Percentiles rank a stretch among this genome's conserved stretches.
Conservation (phyloP, 2,329 filamentous ascomycete genomes). For the Hymenoscyphus occultus region DNA sequence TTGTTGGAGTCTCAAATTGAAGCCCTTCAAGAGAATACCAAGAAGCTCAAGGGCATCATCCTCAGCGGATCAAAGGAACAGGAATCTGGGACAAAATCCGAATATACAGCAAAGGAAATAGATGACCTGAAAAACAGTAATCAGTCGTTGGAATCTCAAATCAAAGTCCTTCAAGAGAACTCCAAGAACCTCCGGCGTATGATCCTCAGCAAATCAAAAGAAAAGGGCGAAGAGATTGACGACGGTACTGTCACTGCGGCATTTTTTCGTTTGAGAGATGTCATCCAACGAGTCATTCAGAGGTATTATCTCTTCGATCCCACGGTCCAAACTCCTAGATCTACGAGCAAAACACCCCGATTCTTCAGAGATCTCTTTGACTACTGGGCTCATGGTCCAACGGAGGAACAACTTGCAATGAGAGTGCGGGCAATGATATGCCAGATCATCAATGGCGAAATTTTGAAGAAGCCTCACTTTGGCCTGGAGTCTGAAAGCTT, state of each 20-base stretch:
- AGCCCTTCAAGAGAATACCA: neutral
- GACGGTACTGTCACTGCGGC: neutral
- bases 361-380: neutral
- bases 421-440: conserved; percentile 13
- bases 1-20: too few species aligned
- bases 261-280: conserved; percentile 11
- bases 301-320: neutral
- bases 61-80: too few species aligned
- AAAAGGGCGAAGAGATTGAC: neutral
- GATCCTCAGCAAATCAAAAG: neutral
- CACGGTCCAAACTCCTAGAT: neutral
- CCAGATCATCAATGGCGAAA: conserved; percentile 2
- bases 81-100: too few species aligned
- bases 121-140: neutral
- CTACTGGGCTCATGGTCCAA: neutral
- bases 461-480: conserved; percentile 10
- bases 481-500: conserved; percentile 9
- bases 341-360: neutral
- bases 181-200: neutral
- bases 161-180: neutral
- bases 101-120: neutral
- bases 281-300: conserved; percentile 13
- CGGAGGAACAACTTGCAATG: neutral
- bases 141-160: neutral
- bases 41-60: neutral